Evolutionary conservation across 208 protist genomes (phyloP).

Genomic region (Wallacemonas sp.): DNA sequence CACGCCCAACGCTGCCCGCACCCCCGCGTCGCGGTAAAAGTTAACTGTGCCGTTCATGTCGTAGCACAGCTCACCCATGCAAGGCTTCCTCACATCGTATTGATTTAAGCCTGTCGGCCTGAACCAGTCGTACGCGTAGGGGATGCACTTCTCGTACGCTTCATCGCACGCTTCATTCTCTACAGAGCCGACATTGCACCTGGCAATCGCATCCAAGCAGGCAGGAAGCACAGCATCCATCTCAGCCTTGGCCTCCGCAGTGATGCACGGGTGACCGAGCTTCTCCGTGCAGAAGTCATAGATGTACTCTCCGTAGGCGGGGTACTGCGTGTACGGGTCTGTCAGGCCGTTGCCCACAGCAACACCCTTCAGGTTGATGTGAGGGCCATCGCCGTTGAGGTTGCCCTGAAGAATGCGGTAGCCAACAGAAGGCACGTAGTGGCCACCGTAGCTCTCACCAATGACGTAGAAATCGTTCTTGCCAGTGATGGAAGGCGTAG

Average conservation of each 20-base stretch:
- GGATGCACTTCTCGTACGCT: conserved; percentile 60
- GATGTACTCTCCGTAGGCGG: conserved; percentile 50
- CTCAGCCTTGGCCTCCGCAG: conserved; percentile 24
- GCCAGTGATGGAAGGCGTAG: conserved; percentile 24
- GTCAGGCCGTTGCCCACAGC: conserved; percentile 90
- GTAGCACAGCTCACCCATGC: conserved; percentile 84
- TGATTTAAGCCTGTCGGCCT: conserved; percentile 61
- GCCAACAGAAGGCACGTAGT: conserved; percentile 67
- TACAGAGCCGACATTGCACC: conserved; percentile 24
- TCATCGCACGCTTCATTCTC: conserved; percentile 20
- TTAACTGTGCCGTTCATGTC: conserved; percentile 46
- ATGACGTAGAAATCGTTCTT: conserved; percentile 78
- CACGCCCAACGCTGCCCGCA: conserved; percentile 62
- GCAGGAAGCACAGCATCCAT: conserved; percentile 49
- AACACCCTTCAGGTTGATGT: conserved; percentile 70
- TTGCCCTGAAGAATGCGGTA: conserved; percentile 50
- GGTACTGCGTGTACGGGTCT: conserved; percentile 79
- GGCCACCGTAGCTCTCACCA: conserved; percentile 85
- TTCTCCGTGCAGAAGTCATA: conserved; percentile 61
- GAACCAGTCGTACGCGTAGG: conserved; percentile 32
- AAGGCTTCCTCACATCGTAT: conserved; percentile 81
- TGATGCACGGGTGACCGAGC: conserved; percentile 53
- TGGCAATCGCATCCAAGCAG: conserved; percentile 40
- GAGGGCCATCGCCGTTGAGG: conserved; percentile 23
- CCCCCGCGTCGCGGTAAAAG: conserved; percentile 53